These are phyloP conservation scores for Fusarium acutatum DNA, from an alignment of 2,329 filamentous ascomycete genomes.

Conservation along the genomic window DNA sequence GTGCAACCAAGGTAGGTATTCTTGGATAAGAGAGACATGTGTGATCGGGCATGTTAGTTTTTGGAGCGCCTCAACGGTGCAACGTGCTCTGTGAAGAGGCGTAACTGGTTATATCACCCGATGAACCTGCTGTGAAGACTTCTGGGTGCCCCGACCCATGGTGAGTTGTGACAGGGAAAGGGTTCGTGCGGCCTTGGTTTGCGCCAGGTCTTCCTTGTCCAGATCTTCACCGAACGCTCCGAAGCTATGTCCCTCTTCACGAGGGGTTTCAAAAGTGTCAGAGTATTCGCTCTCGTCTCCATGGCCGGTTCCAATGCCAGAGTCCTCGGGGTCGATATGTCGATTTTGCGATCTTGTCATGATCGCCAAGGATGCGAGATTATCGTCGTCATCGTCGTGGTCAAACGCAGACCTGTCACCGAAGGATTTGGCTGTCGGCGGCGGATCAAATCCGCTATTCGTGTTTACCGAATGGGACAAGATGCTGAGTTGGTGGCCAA, in stretches of 20 bases:
- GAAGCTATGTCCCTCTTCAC: slow-evolving; percentile 55
- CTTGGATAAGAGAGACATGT: neutral
- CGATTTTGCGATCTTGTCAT: slow-evolving; percentile 24
- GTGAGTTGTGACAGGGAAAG: slow-evolving; percentile 71
- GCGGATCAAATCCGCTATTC: slow-evolving; percentile 40
- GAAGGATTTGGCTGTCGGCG: slow-evolving; percentile 49
- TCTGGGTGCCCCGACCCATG: slow-evolving; percentile 44
- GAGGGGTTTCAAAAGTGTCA: slow-evolving; percentile 62
- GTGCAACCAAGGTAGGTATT: slow-evolving; percentile 9
- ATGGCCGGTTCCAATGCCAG: slow-evolving; percentile 47
- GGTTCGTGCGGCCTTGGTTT: slow-evolving; percentile 67
- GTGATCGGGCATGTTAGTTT: neutral
- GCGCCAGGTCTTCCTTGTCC: slow-evolving; percentile 50
- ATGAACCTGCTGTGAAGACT: slow-evolving; percentile 33
- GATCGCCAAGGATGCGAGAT: slow-evolving; percentile 32
- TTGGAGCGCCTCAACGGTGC: neutral
- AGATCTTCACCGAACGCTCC: slow-evolving; percentile 55
- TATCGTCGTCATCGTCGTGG: slow-evolving; percentile 54
- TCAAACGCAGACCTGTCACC: slow-evolving; percentile 53
- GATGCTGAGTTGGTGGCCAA: slow-evolving; percentile 60
- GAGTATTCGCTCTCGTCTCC: slow-evolving; percentile 55
- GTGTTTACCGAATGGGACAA: slow-evolving; percentile 50
- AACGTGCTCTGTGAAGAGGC: neutral
- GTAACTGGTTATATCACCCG: slow-evolving; percentile 36
- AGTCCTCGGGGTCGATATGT: slow-evolving; percentile 47